Evolutionary conservation across 2,329 filamentous ascomycete species (phyloP).

Genomic region (Arthrinium puccinioides): DNA sequence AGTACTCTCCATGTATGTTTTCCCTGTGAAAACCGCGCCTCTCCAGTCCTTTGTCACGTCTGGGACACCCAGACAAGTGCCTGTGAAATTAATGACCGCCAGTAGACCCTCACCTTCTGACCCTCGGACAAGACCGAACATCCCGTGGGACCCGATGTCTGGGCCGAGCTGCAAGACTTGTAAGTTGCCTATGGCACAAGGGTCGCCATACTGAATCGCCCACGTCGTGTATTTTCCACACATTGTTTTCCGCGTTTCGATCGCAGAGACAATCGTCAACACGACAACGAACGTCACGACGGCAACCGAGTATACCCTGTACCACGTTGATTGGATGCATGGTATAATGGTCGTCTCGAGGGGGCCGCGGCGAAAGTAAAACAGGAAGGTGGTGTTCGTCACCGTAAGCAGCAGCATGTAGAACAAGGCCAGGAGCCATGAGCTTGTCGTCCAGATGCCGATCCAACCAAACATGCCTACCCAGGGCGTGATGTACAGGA

Average conservation of each 20-base stretch:
- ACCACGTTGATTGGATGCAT: slow-evolving; percentile 15
- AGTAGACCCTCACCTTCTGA: no score
- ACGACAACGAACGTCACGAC: slow-evolving; percentile 5
- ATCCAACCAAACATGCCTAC: not conserved
- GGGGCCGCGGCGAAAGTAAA: slow-evolving; percentile 10
- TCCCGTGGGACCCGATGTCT: no score
- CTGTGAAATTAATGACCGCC: no score
- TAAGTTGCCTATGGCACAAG: no score
- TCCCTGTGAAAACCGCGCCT: no score
- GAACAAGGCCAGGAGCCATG: slow-evolving; percentile 7
- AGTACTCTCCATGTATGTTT: no score
- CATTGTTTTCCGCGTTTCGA: slow-evolving; percentile 12
- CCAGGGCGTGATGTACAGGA: slow-evolving; percentile 3
- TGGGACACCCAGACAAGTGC: no score
- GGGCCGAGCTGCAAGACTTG: no score
- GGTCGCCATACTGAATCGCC: no score
- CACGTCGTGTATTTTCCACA: slow-evolving; percentile 16
- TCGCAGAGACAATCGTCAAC: slow-evolving; percentile 8
- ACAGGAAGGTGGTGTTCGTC: slow-evolving; percentile 5
- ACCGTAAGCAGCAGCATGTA: slow-evolving; percentile 11
- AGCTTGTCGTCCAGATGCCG: slow-evolving; percentile 6
- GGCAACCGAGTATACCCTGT: slow-evolving; percentile 13
- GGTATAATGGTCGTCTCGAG: slow-evolving; percentile 15
- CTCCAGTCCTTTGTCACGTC: no score
- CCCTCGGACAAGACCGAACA: no score